phyloP scores from a whole-genome alignment of 2,329 filamentous ascomycete species.

The Claviceps fusiformis region DNA sequence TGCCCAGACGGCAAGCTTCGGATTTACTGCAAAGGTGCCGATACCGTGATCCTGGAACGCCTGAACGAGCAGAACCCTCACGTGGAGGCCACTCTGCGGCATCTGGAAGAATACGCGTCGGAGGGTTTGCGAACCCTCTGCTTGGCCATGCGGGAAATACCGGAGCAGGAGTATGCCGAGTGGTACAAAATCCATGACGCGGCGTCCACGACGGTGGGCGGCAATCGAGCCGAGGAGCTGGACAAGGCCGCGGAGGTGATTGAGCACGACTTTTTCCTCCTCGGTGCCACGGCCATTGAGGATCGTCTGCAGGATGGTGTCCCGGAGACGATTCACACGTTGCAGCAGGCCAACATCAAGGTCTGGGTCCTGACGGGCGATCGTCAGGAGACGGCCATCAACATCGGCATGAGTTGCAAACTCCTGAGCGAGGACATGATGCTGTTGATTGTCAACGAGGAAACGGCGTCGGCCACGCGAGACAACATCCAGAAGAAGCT shows the following conservation, averaged over 20 bases:
- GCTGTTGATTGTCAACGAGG: constrained; percentile 89
- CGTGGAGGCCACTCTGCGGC: constrained; percentile 78
- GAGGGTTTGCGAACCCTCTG: constrained; percentile 92
- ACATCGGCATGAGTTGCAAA: constrained; percentile 99
- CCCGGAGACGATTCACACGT: constrained; percentile 91
- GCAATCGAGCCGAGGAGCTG: constrained; percentile 83
- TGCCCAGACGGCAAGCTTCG: constrained; percentile 92
- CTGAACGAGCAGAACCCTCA: constrained; percentile 71
- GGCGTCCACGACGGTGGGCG: constrained; percentile 78
- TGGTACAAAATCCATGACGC: constrained; percentile 81
- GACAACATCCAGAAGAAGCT: constrained; percentile 90
- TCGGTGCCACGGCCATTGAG: constrained; percentile 94
- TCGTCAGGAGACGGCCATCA: constrained; percentile 96
- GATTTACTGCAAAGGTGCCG: constrained; percentile 90
- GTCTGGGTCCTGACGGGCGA: constrained; percentile 97
- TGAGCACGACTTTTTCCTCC: constrained; percentile 78
- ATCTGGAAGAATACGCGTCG: constrained; percentile 96
- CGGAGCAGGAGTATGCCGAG: constrained; percentile 76
- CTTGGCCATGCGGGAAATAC: constrained; percentile 83
- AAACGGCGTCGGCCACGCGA: constrained; percentile 61
- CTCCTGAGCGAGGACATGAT: constrained; percentile 98
- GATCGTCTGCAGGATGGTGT: constrained; percentile 95
- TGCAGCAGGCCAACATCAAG: constrained; percentile 95
- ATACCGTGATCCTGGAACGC: constrained; percentile 93
- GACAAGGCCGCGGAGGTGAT: constrained; percentile 96